phyloP scores from a whole-genome alignment of 805 yeast species.

The Myxozyma vanderwaltii region DNA sequence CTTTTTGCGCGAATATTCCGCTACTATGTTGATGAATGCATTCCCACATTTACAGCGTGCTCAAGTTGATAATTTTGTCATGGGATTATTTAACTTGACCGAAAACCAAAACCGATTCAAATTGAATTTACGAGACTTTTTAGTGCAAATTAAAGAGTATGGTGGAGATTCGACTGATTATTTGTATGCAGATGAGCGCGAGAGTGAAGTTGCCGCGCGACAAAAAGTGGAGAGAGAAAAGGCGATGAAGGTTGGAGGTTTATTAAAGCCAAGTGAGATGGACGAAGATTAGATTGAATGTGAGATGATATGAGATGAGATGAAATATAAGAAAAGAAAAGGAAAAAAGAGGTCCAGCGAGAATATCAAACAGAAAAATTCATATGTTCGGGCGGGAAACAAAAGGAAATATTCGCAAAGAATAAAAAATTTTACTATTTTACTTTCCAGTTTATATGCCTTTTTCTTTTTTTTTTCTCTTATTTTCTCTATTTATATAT shows the following conservation, averaged over 20 bases:
- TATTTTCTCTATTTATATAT: background rate
- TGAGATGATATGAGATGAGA: background rate
- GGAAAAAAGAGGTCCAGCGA: background rate
- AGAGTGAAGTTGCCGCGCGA: slow-evolving; percentile 70
- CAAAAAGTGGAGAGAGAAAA: slow-evolving; percentile 70
- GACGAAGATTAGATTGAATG: slow-evolving; percentile 32
- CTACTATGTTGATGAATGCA: slow-evolving; percentile 79
- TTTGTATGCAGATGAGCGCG: slow-evolving; percentile 90
- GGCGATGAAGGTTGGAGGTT: slow-evolving; percentile 87
- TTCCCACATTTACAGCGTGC: slow-evolving; percentile 86
- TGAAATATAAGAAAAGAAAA: background rate
- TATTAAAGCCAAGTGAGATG: slow-evolving; percentile 91
- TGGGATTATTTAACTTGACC: slow-evolving; percentile 69
- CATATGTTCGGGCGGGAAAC: too few species aligned
- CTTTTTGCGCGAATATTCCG: slow-evolving; percentile 77
- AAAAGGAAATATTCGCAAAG: background rate
- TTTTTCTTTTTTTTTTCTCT: background rate
- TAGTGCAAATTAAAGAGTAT: slow-evolving; percentile 90
- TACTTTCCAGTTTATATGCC: background rate
- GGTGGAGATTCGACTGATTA: slow-evolving; percentile 97
- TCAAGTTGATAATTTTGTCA: slow-evolving; percentile 79
- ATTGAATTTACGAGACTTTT: slow-evolving; percentile 87
- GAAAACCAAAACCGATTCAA: slow-evolving; percentile 74
- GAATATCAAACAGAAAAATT: background rate
- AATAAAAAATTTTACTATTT: background rate